Percentiles rank a stretch among this genome's conserved stretches.
Evolutionary conservation across 2,329 filamentous ascomycete genomes (phyloP).

Genomic region (Exophiala lecanii-corni): DNA sequence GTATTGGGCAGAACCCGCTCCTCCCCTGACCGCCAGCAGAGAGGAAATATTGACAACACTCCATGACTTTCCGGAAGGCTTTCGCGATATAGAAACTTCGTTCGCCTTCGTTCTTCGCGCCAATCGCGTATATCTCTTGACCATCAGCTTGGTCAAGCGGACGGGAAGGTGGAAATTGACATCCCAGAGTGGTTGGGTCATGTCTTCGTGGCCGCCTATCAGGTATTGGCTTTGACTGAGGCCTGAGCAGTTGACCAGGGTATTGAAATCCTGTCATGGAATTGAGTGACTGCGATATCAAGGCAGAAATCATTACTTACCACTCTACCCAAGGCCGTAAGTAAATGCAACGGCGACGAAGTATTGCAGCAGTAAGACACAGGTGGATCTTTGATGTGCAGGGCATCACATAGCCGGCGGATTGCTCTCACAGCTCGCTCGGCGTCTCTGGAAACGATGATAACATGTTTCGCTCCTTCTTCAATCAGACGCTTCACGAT

Average conservation of each 20-base stretch:
- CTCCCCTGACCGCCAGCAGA: slow-evolving; percentile 65
- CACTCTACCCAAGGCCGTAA: too few species aligned
- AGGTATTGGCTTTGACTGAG: slow-evolving; percentile 63
- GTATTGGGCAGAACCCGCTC: slow-evolving; percentile 67
- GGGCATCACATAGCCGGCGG: background rate
- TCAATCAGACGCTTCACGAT: slow-evolving; percentile 63
- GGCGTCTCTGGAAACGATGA: slow-evolving; percentile 56
- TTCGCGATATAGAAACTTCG: too few species aligned
- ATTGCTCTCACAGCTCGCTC: background rate
- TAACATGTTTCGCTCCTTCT: slow-evolving; percentile 54
- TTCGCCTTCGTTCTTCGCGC: too few species aligned
- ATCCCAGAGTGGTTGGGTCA: slow-evolving; percentile 56
- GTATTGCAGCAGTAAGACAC: too few species aligned
- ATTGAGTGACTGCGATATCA: too few species aligned
- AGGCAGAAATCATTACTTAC: too few species aligned
- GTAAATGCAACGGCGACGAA: too few species aligned
- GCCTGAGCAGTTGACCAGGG: slow-evolving; percentile 78
- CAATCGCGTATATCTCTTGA: slow-evolving; percentile 23
- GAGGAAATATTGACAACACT: slow-evolving; percentile 82
- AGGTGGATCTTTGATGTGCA: background rate
- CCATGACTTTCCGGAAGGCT: slow-evolving; percentile 47
- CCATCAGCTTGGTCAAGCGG: slow-evolving; percentile 36
- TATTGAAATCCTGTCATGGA: slow-evolving; percentile 44
- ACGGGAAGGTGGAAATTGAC: slow-evolving; percentile 61
- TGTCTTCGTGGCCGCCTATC: slow-evolving; percentile 46